phyloP scores from a whole-genome alignment of 139 green algal species.

The Volvox reticuliferus region DNA sequence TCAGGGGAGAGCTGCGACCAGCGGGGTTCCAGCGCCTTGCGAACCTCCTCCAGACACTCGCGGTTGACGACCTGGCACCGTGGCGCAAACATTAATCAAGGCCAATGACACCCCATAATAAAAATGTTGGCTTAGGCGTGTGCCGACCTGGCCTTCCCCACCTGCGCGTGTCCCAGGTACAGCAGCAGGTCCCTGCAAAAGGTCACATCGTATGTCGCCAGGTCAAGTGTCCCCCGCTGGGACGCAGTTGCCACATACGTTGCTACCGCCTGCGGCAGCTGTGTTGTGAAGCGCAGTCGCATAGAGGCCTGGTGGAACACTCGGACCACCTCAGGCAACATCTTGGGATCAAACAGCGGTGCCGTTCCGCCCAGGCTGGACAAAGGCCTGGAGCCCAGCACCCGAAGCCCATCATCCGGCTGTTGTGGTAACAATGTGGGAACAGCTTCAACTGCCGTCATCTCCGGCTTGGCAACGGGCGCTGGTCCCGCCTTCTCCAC shows the following conservation, averaged over 20 bases:
- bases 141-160: neutral
- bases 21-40: neutral
- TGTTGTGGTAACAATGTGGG: neutral
- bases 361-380: neutral
- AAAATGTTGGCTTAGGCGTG: no score
- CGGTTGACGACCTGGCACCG: slow-evolving; percentile 13
- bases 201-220: neutral
- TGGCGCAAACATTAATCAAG: no score
- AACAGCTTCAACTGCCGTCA: neutral
- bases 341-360: slow-evolving; percentile 6
- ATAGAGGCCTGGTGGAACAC: slow-evolving; percentile 10
- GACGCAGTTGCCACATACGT: slow-evolving; percentile 21
- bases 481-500: neutral
- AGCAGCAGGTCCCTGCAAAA: neutral
- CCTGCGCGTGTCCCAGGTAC: slow-evolving; percentile 7
- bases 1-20: neutral
- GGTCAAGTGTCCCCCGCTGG: slow-evolving; percentile 19
- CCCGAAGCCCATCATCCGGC: neutral
- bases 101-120: no score
- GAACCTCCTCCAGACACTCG: neutral
- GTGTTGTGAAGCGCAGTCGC: slow-evolving; percentile 2
- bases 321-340: neutral
- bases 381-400: neutral
- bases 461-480: neutral
- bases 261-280: slow-evolving; percentile 9